A percentile compares a stretch with the other conserved stretches of the same genome.
Conservation (phyloP, 2,329 filamentous ascomycete species). For the Trematosphaeria pertusa region DNA sequence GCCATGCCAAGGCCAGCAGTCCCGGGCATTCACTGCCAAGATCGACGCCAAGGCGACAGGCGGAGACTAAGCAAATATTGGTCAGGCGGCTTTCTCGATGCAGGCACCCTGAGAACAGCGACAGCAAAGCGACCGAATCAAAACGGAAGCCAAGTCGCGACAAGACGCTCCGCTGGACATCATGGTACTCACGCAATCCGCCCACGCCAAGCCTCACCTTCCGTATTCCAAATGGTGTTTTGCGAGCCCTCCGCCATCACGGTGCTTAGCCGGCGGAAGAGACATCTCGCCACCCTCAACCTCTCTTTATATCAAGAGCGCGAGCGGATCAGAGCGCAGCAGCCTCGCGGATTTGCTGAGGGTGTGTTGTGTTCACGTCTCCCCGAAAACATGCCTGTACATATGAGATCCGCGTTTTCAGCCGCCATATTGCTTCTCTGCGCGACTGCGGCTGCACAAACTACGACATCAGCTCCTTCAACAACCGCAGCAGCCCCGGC, state of each 20-base stretch:
- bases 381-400: slow-evolving; percentile 9
- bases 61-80: slow-evolving; percentile 6
- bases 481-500: slow-evolving; percentile 22
- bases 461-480: slow-evolving; percentile 15
- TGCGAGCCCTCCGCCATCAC: too few species aligned
- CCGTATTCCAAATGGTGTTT: too few species aligned
- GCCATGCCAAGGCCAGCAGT: too few species aligned
- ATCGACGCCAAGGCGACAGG: slow-evolving; percentile 2
- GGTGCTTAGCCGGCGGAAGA: too few species aligned
- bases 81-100: neutral
- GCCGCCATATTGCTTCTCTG: slow-evolving; percentile 11
- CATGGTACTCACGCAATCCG: slow-evolving; percentile 41
- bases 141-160: slow-evolving; percentile 5
- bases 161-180: slow-evolving; percentile 24
- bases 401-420: slow-evolving; percentile 11
- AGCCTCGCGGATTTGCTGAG: too few species aligned
- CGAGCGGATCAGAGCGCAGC: too few species aligned
- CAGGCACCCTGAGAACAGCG: neutral
- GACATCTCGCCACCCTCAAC: too few species aligned
- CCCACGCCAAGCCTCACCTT: too few species aligned
- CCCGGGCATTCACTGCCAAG: slow-evolving; percentile 32
- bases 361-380: neutral
- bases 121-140: too few species aligned
- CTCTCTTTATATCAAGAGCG: too few species aligned
- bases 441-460: slow-evolving; percentile 23